A percentile compares a stretch with the other conserved stretches of the same genome.
Evolutionary conservation across 2,329 filamentous ascomycete genomes (phyloP).

Genomic region (Aphanocladium album): DNA sequence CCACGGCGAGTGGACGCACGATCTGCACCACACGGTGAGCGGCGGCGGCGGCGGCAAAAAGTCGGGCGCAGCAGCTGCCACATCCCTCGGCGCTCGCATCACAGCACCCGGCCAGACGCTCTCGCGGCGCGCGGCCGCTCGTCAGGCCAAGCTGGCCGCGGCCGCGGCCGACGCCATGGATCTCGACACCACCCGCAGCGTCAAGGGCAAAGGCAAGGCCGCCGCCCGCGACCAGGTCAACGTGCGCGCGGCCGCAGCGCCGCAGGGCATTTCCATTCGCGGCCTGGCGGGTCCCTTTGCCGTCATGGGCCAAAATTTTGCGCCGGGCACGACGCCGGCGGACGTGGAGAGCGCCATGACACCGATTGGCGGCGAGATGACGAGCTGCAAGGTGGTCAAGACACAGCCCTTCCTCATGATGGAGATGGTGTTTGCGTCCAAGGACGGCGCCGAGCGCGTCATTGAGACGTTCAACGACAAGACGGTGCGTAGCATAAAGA

Average conservation of each 20-base stretch:
- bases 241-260: conserved; percentile 18
- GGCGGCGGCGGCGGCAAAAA: conserved; percentile 24
- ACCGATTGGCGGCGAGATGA: conserved; percentile 64
- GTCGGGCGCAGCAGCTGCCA: conserved; percentile 16
- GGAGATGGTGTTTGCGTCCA: conserved; percentile 69
- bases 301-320: conserved; percentile 77
- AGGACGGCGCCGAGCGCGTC: conserved; percentile 67
- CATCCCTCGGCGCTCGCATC: conserved; percentile 44
- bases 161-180: conserved; percentile 38
- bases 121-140: conserved; percentile 24
- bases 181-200: conserved; percentile 21
- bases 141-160: conserved; percentile 36
- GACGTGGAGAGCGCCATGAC: conserved; percentile 80
- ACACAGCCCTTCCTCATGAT: conserved; percentile 67
- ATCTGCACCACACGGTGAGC: conserved; percentile 52
- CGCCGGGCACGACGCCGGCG: conserved; percentile 71
- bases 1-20: conserved; percentile 66
- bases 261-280: conserved; percentile 60
- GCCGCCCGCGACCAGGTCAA: conserved; percentile 17
- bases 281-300: conserved; percentile 69
- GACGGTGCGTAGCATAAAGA: conserved; percentile 65
- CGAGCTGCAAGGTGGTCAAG: conserved; percentile 63
- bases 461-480: conserved; percentile 74
- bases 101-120: conserved; percentile 30
- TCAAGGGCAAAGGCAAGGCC: conserved; percentile 17